Evolutionary conservation across 257 asterid genomes (phyloP).

Genomic region (Catharanthus roseus): DNA sequence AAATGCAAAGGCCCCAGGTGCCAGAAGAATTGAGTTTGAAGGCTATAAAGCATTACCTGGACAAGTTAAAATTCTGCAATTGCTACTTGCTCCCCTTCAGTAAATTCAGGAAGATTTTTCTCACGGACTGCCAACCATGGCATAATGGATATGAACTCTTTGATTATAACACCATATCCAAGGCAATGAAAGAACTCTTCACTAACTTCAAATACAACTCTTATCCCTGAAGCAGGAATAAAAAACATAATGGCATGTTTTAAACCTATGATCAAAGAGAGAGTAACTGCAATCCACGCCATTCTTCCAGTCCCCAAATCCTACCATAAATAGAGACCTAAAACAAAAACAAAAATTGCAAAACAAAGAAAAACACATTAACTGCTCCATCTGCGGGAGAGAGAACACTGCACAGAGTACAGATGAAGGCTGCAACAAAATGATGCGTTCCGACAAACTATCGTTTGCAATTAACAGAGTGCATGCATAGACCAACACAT

Average conservation of each 20-base stretch:
- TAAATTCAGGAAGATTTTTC: constrained; percentile 67
- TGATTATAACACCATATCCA: constrained; percentile 56
- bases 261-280: neutral
- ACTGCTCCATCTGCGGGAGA: neutral
- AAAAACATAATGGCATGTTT: constrained; percentile 15
- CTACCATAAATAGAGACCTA: neutral
- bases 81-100: constrained; percentile 53
- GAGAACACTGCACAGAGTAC: neutral
- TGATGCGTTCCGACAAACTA: neutral
- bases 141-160: constrained; percentile 83
- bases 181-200: constrained; percentile 66
- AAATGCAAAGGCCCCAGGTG: neutral
- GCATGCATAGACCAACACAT: neutral
- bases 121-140: constrained; percentile 87
- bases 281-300: neutral
- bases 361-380: too few species aligned
- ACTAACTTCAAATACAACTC: constrained; percentile 61
- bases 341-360: too few species aligned
- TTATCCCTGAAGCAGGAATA: constrained; percentile 39
- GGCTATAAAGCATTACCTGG: constrained; percentile 39
- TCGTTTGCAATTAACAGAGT: neutral
- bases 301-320: too few species aligned
- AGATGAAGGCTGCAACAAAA: neutral
- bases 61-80: constrained; percentile 57
- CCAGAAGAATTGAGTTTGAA: neutral